Base-by-base conservation (phyloP, 2,329 filamentous ascomycete genomes). In the Ophiostoma himal-ulmi region DNA sequence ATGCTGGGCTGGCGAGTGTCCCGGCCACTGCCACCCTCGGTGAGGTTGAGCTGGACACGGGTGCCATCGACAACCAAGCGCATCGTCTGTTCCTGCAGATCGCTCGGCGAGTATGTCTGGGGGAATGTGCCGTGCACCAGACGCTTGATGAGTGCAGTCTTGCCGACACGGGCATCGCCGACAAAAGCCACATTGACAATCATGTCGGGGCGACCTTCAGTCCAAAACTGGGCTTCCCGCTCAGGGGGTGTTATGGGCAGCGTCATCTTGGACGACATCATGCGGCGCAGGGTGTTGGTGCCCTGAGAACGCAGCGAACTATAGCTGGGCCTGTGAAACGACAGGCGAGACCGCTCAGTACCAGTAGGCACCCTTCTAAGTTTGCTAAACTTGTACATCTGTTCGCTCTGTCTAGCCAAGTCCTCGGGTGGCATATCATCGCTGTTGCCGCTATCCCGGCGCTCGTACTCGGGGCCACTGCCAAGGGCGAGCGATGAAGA, bases 121-220 rank as follows among this genome's bases (percentile, higher is more conserved):
- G 71, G 70, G 36, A 72, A 73, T 1, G 72, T 71, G 8, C 73
- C 70, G 36, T 74, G 52, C 1, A 72, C 69, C 13, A 74, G 69
- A 11, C 73, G 73, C 11, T 71, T 72, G 67, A 75, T 72, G 36
- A 75, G 62, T 5, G 73, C 72, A n/a, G 71, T 71, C 70, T 75
- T 75, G 26, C 74, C 74, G 20, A 75, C 74, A 0, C 64, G 66
- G 0, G 69, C 74, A n/a, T 74, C 73, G 20, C 74, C 74, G 48
- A 74, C 68, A 13, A 75, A 71, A 10, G 71, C 73, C 13, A 75
- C 69, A 54, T 74, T 74, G 69, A 74, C 71, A 68, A 72, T 71
- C 71, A 74, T 72, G 30, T 74, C 73, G 3, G 73, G 71, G 20
- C 72, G 64, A 2, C 71, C 73, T 1, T 71, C 72, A 0, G 68